These are phyloP conservation scores for Hordeum pubiflorum DNA, from an alignment of 202 grass and related monocot species.

Conservation along the genomic window DNA sequence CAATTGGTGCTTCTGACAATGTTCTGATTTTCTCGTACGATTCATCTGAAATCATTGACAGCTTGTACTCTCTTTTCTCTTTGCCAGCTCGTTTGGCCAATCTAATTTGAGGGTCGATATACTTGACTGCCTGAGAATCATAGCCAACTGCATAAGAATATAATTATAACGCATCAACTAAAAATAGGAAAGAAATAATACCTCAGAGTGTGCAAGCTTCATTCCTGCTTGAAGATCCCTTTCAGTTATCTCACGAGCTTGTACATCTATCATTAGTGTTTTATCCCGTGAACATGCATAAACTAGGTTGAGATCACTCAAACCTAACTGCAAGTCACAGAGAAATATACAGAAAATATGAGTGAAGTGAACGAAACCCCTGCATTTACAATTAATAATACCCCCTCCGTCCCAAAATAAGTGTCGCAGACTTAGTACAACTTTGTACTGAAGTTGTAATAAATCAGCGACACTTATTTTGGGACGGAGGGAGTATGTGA, in stretches of 20 bases:
- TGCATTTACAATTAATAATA: slow-evolving; percentile 5
- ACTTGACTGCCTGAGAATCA: slow-evolving; percentile 74
- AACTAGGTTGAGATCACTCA: slow-evolving; percentile 96
- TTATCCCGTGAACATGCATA: slow-evolving; percentile 91
- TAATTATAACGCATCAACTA: not conserved
- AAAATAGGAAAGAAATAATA: slow-evolving; percentile 26
- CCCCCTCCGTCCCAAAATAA: too few species aligned
- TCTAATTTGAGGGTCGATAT: slow-evolving; percentile 88
- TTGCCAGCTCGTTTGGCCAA: slow-evolving; percentile 85
- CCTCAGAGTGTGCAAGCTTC: slow-evolving; percentile 86
- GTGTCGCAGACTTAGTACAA: too few species aligned
- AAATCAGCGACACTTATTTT: too few species aligned
- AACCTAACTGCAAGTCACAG: slow-evolving; percentile 49
- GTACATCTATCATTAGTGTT: slow-evolving; percentile 99
- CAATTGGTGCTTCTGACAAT: slow-evolving; percentile 75
- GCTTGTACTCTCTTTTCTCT: slow-evolving; percentile 80
- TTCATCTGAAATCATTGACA: slow-evolving; percentile 84
- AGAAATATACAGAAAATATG: slow-evolving; percentile 9
- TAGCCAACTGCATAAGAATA: slow-evolving; percentile 30
- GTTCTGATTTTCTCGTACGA: slow-evolving; percentile 82
- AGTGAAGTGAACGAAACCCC: slow-evolving; percentile 1
- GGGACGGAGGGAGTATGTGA: not conserved
- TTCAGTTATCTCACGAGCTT: slow-evolving; percentile 95
- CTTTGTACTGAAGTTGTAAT: too few species aligned
- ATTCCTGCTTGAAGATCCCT: slow-evolving; percentile 85